Evolutionary conservation across 108 stramenopile species (phyloP).

Genomic region (Aurantiochytrium sp.): DNA sequence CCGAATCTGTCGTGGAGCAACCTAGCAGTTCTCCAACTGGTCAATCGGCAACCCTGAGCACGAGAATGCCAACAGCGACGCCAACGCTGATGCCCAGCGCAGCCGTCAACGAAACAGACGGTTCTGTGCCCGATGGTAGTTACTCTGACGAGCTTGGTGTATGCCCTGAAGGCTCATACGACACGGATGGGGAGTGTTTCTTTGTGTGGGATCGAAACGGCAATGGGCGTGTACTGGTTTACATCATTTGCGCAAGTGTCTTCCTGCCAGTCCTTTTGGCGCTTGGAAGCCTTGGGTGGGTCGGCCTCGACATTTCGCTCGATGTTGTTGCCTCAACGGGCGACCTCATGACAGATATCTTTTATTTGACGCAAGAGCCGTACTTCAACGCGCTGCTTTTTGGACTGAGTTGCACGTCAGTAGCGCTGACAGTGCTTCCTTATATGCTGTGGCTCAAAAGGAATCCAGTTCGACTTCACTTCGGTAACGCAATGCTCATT

Average conservation of each 20-base stretch:
- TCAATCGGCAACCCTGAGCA: background rate
- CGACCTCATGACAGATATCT: background rate
- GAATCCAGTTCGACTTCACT: background rate
- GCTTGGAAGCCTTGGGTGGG: background rate
- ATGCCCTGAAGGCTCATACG: background rate
- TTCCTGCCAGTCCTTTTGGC: background rate
- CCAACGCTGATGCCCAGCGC: too few species aligned
- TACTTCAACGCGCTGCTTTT: background rate
- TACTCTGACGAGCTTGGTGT: background rate
- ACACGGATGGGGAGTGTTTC: background rate
- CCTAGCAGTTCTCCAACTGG: too few species aligned
- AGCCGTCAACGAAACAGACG: too few species aligned
- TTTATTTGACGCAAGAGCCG: background rate
- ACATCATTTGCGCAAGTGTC: background rate
- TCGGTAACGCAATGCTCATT: background rate
- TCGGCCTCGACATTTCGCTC: background rate
- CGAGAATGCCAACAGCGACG: too few species aligned
- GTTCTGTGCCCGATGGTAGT: background rate
- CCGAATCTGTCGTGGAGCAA: too few species aligned
- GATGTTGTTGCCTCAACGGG: background rate
- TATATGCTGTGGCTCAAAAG: background rate
- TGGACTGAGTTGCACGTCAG: background rate
- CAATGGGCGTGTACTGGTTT: background rate
- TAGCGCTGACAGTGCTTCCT: background rate
- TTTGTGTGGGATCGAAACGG: background rate